Conservation (phyloP, 1,284 basidiomycete genomes). For the Anthracocystis walkeri region DNA sequence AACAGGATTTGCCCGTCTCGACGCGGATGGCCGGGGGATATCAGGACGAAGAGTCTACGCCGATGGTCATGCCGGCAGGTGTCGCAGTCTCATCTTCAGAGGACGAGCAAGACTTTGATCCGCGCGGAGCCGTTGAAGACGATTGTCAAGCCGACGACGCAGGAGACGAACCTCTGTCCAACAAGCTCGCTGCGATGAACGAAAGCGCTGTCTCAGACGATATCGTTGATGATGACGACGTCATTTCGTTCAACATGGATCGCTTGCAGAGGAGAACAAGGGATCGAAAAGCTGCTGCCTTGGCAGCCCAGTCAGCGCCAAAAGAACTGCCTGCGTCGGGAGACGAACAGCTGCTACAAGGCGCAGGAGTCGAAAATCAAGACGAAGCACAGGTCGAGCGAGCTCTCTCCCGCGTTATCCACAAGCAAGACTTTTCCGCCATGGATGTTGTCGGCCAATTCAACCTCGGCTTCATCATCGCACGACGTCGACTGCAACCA, state of each 20-base stretch:
- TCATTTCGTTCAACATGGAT: slow-evolving; percentile 10
- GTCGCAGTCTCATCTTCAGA: background rate
- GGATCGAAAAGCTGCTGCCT: slow-evolving; percentile 16
- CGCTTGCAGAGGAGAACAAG: slow-evolving; percentile 11
- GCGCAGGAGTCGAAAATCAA: slow-evolving; percentile 76
- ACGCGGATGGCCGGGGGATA: slow-evolving; percentile 12
- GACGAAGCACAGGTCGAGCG: slow-evolving; percentile 77
- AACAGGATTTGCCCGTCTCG: slow-evolving; percentile 14
- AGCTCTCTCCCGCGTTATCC: slow-evolving; percentile 84
- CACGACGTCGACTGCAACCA: slow-evolving; percentile 73
- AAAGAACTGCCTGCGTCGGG: slow-evolving; percentile 9
- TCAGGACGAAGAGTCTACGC: slow-evolving; percentile 20
- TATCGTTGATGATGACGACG: background rate
- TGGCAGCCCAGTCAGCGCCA: background rate
- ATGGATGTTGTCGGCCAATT: slow-evolving; percentile 96
- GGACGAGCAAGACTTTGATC: slow-evolving; percentile 2
- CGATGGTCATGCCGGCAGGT: slow-evolving; percentile 5
- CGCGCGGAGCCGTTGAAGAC: background rate
- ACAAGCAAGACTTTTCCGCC: slow-evolving; percentile 83
- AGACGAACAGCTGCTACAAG: slow-evolving; percentile 56
- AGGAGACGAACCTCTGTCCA: slow-evolving; percentile 10
- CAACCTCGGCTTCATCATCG: slow-evolving; percentile 94
- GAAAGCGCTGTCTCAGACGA: background rate
- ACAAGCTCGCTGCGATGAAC: slow-evolving; percentile 14
- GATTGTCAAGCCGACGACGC: background rate